Base-by-base conservation (phyloP, 495 filamentous ascomycete genomes). In the Tuber umbilicatum region DNA sequence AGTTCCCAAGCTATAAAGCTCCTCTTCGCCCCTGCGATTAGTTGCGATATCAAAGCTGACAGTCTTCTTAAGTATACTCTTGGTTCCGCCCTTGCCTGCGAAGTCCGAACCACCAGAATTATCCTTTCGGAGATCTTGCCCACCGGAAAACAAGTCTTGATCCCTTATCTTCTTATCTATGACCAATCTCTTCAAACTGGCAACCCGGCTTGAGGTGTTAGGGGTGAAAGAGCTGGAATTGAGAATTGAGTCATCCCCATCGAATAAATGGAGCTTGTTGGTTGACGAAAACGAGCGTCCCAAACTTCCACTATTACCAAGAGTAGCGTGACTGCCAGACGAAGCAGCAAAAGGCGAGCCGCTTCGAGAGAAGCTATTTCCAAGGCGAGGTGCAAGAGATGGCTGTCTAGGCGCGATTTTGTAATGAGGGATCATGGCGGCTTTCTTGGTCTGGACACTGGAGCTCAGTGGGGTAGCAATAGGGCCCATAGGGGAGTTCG, bases 21-120 rank as follows among this genome's bases (percentile, higher is more conserved):
- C 81, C 41, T 84, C 81, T 70, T 85, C 85, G 71, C 78, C 84
- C 19, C 84, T 82, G 16, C 82, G 83, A 5, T 85, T 82, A 23
- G 86, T 85, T 76, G 85, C 86, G 16, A 89, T 88, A 79, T 97
- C 93, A 79, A 98, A 98, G 84, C 93, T 97, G 71, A 97, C 95
- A 73, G 89, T 89, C 85, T 97, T 97, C 80, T 89, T 92, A 76
- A 92, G 84, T 82, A 88, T 88, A 39, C 89, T 87, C 74, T 88
- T 86, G 70, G 86, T 86, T 77, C 86, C 83, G 27, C 55, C 27
- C 55, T 64, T 64, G 27, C 27, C 55, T 14, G 27, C 55, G 35
- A 64, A 64, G 27, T 64, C 55, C 64, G 77, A 74, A 19, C 77
- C 60, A 27, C 80, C 87, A 43, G 82, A 78, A 23, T 83, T 81